phyloP scores from a whole-genome alignment of 2,329 filamentous ascomycete species.

The Capronia coronata region DNA sequence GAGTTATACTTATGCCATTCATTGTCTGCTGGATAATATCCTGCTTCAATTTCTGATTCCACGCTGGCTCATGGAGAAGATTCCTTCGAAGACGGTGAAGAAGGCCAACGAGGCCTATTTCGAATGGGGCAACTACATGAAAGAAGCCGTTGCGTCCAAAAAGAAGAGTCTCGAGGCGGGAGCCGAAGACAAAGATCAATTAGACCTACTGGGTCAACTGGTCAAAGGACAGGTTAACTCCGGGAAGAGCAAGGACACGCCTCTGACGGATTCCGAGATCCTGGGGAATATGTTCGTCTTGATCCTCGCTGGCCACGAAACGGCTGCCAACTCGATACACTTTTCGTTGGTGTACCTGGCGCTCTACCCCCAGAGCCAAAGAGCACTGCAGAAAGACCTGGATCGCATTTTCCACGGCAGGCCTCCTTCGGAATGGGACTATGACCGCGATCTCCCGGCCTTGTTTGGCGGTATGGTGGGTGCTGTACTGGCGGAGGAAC shows the following conservation, averaged over 20 bases:
- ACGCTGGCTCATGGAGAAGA: constrained; percentile 46
- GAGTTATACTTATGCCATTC: constrained; percentile 60
- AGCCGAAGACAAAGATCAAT: constrained; percentile 37
- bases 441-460: constrained; percentile 57
- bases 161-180: constrained; percentile 40
- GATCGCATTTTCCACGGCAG: constrained; percentile 51
- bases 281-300: constrained; percentile 42
- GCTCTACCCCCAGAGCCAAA: constrained; percentile 57
- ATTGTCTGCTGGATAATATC: constrained; percentile 57
- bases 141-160: constrained; percentile 61
- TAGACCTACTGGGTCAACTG: constrained; percentile 54
- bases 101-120: constrained; percentile 49
- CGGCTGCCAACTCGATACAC: constrained; percentile 68
- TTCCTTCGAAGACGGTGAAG: constrained; percentile 49
- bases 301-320: constrained; percentile 71
- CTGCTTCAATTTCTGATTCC: constrained; percentile 57
- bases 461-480: constrained; percentile 65
- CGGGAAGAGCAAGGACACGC: constrained; percentile 14
- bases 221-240: constrained; percentile 41
- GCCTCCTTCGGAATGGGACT: constrained; percentile 58
- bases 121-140: constrained; percentile 65
- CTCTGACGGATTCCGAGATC: constrained; percentile 25
- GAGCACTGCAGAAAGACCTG: constrained; percentile 61
- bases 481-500: constrained; percentile 69
- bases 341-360: constrained; percentile 65